A percentile compares a stretch with the other conserved stretches of the same genome.
phyloP scores from a whole-genome alignment of 2,329 filamentous ascomycete species.

The Eutypa lata region DNA sequence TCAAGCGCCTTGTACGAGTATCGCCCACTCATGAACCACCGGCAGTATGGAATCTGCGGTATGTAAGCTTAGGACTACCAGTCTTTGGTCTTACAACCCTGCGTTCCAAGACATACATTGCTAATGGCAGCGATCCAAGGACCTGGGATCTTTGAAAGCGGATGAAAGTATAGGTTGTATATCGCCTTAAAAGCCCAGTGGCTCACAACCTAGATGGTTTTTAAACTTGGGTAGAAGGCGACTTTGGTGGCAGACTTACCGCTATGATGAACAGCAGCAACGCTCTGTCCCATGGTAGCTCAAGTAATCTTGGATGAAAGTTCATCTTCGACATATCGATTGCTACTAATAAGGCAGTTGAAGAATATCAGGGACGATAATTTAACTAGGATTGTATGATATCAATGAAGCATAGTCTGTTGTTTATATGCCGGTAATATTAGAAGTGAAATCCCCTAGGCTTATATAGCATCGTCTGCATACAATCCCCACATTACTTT shows the following conservation, averaged over 20 bases:
- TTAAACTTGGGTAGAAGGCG: not conserved
- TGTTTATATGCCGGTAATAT: no score
- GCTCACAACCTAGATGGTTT: not conserved
- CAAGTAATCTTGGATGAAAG: not conserved
- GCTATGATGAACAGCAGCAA: not conserved
- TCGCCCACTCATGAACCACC: conserved; percentile 10
- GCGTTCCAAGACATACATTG: conserved; percentile 6
- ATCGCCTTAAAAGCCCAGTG: not conserved
- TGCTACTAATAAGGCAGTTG: no score
- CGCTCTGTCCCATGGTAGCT: not conserved
- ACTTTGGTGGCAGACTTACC: not conserved
- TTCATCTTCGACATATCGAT: no score
- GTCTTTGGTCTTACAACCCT: not conserved
- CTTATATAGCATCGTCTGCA: no score
- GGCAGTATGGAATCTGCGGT: conserved; percentile 10
- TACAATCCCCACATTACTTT: no score
- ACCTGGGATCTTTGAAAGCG: conserved; percentile 13
- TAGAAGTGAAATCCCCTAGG: no score
- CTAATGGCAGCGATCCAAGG: conserved; percentile 13
- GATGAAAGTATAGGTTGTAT: conserved; percentile 16
- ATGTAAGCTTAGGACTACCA: conserved; percentile 1
- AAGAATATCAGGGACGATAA: no score
- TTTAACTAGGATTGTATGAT: no score
- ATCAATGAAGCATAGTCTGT: no score
- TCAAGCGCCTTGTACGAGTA: conserved; percentile 12